Base-by-base conservation (phyloP, 176 grass and related monocot species). In the Triticum dicoccoides region DNA sequence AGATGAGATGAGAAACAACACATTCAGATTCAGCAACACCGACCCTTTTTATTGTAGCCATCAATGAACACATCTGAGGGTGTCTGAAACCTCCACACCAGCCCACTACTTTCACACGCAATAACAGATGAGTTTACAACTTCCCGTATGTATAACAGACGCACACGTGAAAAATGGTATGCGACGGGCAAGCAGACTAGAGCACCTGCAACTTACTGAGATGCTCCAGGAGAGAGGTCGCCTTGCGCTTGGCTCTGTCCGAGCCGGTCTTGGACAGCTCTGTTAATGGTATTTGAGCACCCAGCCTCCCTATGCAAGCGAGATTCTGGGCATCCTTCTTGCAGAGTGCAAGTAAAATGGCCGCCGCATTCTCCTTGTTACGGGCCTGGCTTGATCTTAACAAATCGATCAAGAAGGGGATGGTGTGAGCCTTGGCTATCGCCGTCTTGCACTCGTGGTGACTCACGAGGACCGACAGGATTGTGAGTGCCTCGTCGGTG, bases 161-260 rank as follows among this genome's bases (percentile, higher is more conserved):
- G 84, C 80, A 84, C 90, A 81, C 37, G 30, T 45, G 73, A 25
- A 95, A 85, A 92, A 86, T 42, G 61, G 82, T 81, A 80, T 65
- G 85, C 71, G 8, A 71, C 69, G 73, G 54, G 33, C 45, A 83
- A 23, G 78, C 76, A 75, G 49, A 54, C 78, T 90, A 99, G 49
- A 94, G 87, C 89, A 90, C 85, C 85, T 99, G 89, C 63, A 99
- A 47, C 89, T 99, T 99, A 76, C 90, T 90, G 34, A 99, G 97
- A 64, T 94, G 97, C 73, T 99, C 97, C 39, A 97, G 88, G 33
- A 97, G 83, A 79, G 97, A 99, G 41, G 94, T 91, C 66, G 97
- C 90, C 89, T 94, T 97, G 87, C 94, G 94, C 90, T 97, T 97
- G 75, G 97, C 94, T 80, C 97, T 76, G 73, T 99, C 94, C n/a